These are phyloP conservation scores for Hypoxylon sp. DNA, from an alignment of 2,329 filamentous ascomycete genomes.

Conservation along the genomic window DNA sequence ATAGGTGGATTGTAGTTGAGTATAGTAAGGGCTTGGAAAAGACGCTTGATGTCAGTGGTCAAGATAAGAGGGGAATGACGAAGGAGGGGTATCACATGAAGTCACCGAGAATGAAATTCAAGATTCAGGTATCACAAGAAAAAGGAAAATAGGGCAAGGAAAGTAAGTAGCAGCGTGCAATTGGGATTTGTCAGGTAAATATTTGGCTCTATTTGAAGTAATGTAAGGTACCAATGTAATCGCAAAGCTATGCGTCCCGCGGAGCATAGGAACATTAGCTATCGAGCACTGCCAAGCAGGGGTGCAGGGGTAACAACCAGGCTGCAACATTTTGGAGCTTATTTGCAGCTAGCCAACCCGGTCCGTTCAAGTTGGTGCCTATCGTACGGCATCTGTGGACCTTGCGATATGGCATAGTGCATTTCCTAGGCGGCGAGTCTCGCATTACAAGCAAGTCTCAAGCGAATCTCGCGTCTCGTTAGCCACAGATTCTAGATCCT, in stretches of 20 bases:
- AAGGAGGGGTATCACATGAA: conserved; percentile 41
- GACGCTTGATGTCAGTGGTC: conserved; percentile 1
- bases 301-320: conserved; percentile 20
- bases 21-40: neutral
- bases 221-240: conserved; percentile 16
- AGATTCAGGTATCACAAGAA: conserved; percentile 26
- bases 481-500: conserved; percentile 15
- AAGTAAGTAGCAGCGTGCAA: neutral
- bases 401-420: no score
- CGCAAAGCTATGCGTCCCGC: conserved; percentile 24
- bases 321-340: conserved; percentile 22
- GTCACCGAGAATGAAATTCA: conserved; percentile 17
- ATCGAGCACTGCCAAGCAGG: conserved; percentile 17
- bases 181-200: conserved; percentile 4
- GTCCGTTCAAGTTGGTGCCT: conserved; percentile 14
- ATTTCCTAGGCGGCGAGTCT: conserved; percentile 20
- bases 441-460: conserved; percentile 31
- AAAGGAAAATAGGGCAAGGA: neutral
- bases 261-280: conserved; percentile 2
- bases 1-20: neutral
- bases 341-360: conserved; percentile 16
- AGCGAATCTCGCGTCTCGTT: conserved; percentile 29
- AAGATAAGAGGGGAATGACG: conserved; percentile 21
- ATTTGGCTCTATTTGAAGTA: neutral
- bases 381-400: neutral